These are phyloP conservation scores for Euphorbia pulcherrima DNA, from an alignment of 345 rosid species.

Conservation along the genomic window DNA sequence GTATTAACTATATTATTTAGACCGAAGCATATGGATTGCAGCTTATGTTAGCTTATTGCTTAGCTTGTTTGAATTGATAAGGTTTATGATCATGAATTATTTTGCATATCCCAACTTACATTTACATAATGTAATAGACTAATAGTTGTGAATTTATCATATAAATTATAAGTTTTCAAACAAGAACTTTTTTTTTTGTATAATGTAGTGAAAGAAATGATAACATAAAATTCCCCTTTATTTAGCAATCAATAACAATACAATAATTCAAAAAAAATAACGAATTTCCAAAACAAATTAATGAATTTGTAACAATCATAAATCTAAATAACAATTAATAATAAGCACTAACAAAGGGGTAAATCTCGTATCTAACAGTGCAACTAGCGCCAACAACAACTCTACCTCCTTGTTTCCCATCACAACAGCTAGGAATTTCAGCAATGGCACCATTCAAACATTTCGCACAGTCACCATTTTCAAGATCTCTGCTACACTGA, in stretches of 20 bases:
- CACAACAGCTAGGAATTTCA: conserved; percentile 6
- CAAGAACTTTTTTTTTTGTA: too few species aligned
- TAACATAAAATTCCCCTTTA: background rate
- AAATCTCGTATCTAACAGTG: conserved; percentile 2
- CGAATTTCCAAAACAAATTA: background rate
- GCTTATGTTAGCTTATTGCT: too few species aligned
- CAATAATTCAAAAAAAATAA: background rate
- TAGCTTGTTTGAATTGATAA: background rate
- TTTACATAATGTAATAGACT: background rate
- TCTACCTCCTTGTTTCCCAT: conserved; percentile 14
- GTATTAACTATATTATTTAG: too few species aligned
- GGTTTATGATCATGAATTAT: background rate
- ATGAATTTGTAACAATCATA: background rate
- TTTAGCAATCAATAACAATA: background rate
- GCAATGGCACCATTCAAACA: background rate
- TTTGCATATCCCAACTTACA: background rate
- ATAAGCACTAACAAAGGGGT: conserved; percentile 4
- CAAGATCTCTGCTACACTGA: conserved; percentile 9
- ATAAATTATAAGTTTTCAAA: too few species aligned
- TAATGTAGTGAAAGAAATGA: too few species aligned
- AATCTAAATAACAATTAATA: background rate
- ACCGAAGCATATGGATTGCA: background rate
- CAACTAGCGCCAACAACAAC: conserved; percentile 13
- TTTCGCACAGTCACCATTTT: background rate
- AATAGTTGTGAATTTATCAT: background rate